Base-by-base conservation (phyloP, 202 grass and related monocot species). In the Brachypodium distachyon region DNA sequence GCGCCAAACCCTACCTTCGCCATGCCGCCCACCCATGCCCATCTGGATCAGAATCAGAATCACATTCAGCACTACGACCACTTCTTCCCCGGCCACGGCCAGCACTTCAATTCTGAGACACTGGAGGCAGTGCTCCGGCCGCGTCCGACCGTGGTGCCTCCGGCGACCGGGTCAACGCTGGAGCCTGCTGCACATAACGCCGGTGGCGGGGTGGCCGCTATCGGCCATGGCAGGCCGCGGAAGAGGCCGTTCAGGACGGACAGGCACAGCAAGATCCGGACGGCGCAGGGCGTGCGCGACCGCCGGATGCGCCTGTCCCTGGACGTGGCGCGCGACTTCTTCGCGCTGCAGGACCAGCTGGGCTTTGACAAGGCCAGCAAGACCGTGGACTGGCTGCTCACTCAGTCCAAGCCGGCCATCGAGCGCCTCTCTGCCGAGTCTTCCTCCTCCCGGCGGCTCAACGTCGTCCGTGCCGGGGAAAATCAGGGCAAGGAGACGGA, bases 301-400 rank as follows among this genome's bases (percentile, higher is more conserved):
- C 82, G 93, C 32, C 84, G 90, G 73, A 97, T 97, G 90, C 78
- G 93, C 52, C 83, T 97, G 10, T 97, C 93, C 36, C 84, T 93
- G 18, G 87, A 93, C 77, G 93, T 93, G 3, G 90, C 93, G 1
- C 78, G 87, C 17, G 69, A 97, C 56, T 97, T 97, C 81, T 97
- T 97, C 69, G 80, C 64, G 21, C 85, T 97, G 61, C 93, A 97
- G 84, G 90, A 97, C 81, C 70, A 60, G 1, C 93, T 97, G 16
- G 90, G 93, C 29, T 97, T 93, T 73, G 93, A 97, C 74, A 97
- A 89, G 83, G 88, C 93, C 63, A 97, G 93, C 88, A 87, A 97
- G 77, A 97, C 93, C 51, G 83, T 97, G 34, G 88, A 97, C 76
- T 97, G 93, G 93, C 90, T 97, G 33, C 87, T 97, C 46, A 93